These are phyloP conservation scores for Mrakia blollopis DNA, from an alignment of 768 basidiomycete species.

Conservation along the genomic window DNA sequence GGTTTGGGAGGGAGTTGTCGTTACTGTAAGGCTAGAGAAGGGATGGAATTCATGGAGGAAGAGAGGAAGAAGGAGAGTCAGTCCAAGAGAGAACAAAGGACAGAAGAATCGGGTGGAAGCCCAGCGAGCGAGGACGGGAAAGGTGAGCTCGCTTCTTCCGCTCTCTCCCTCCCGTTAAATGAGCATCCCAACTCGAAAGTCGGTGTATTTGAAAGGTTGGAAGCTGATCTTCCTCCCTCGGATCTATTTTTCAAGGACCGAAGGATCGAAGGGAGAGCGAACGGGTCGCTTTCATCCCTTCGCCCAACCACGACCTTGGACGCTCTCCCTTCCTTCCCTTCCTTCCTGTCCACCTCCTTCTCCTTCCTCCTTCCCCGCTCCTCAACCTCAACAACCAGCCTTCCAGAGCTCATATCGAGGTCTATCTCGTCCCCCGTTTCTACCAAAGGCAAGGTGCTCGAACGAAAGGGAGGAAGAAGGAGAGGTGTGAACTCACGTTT, in stretches of 20 bases:
- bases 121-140: background rate
- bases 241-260: background rate
- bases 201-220: background rate
- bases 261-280: background rate
- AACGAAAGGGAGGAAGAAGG: no score
- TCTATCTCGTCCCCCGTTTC: no score
- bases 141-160: background rate
- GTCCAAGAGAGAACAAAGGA: slow-evolving; percentile 7
- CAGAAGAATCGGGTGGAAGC: background rate
- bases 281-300: background rate
- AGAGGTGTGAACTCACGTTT: background rate
- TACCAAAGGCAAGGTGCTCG: no score
- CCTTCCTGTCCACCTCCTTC: background rate
- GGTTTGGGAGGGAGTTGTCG: background rate
- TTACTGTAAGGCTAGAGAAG: slow-evolving; percentile 11
- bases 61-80: background rate
- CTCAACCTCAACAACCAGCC: background rate
- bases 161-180: background rate
- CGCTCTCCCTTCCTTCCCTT: background rate
- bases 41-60: background rate
- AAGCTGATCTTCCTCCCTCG: background rate
- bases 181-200: background rate
- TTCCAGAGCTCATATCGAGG: background rate
- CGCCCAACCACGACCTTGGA: background rate
- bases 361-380: background rate